A percentile compares a stretch with the other conserved stretches of the same genome.
Evolutionary conservation across 306 rosid genomes (phyloP).

Genomic region (Citrullus amarus): DNA sequence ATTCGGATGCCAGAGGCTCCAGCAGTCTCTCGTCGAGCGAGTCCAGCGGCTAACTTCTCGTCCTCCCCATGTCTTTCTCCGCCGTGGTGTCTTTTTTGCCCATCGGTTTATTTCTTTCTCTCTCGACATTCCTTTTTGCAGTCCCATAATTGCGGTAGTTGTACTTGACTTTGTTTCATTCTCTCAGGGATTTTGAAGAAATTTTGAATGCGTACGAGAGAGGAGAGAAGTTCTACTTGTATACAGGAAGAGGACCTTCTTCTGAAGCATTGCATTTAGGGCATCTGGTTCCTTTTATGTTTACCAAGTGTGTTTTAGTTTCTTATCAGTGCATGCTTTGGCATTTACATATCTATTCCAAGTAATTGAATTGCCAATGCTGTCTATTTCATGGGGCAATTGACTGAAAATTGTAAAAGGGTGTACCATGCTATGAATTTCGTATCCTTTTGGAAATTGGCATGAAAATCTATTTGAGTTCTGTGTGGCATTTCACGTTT

Average conservation of each 20-base stretch:
- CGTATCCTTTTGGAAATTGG: neutral
- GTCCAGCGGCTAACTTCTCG: slow-evolving; percentile 61
- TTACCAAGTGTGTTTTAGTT: slow-evolving; percentile 53
- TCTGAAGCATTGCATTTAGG: slow-evolving; percentile 94
- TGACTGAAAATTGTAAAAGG: neutral
- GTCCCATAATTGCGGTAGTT: neutral
- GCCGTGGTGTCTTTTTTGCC: slow-evolving; percentile 91
- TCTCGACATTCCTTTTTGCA: neutral
- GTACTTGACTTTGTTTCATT: neutral
- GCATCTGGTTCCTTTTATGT: slow-evolving; percentile 85
- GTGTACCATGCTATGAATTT: neutral
- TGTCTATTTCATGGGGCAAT: neutral
- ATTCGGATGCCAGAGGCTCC: slow-evolving; percentile 79
- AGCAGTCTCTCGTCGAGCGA: slow-evolving; percentile 39
- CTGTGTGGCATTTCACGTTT: neutral
- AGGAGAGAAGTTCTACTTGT: slow-evolving; percentile 79
- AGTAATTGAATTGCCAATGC: neutral
- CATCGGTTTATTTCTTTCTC: slow-evolving; percentile 35
- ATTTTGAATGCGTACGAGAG: slow-evolving; percentile 58
- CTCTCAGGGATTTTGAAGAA: slow-evolving; percentile 56
- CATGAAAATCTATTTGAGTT: neutral
- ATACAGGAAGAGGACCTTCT: slow-evolving; percentile 90
- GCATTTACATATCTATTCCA: neutral
- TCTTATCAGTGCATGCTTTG: neutral
- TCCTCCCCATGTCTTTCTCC: slow-evolving; percentile 68